Base-by-base conservation (phyloP, 78 protist genomes). In the Dictyostelium intermedium region DNA sequence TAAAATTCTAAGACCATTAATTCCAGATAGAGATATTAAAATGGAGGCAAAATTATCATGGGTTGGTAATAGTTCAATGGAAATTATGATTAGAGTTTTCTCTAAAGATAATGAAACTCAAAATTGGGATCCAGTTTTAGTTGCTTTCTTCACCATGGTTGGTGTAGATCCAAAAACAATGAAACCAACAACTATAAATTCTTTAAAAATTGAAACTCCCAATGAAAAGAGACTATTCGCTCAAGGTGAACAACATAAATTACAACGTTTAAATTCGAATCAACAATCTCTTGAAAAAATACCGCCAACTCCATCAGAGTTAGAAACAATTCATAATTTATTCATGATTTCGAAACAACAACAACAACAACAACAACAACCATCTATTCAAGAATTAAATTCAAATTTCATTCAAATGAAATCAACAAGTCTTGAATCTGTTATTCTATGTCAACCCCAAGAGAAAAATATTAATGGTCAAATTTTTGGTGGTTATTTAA, bases 21-120 rank as follows among this genome's bases (percentile, higher is more conserved):
- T 37, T 1, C 96, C 96, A 27, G 87, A 92, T 27, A 78, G 78
- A 32, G 96, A 92, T 73, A 47, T 92, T 74, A 82, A 86, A 63
- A 74, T 92, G 92, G 76, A 80, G 3, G 96, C 92, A 45, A 84
- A 74, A 43, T 80, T 84, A 16, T 78, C 96, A 8, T 92, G 84
- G 82, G 96, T 92, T 11, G 96, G 96, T 30, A 73, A 43, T n/a
- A 41, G 83, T 16, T 92, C 96, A 61, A 92, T 92, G 96, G 95
- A 84, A 18, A 73, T 83, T 14, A 83, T 84, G 83, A 77, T 91
- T n/a, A 89, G 82, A n/a, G 83, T 81, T 20, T 34, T 85, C 23
- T 78, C 94, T 34, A 70, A 56, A 47, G 50, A 89, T 34, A 27
- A 18, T 10, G 76, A 61, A 23, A 89, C 85, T n/a, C 53, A 66